These are phyloP conservation scores for Tuctoria greenei DNA, from an alignment of 176 grass and related monocot genomes.

Conservation along the genomic window DNA sequence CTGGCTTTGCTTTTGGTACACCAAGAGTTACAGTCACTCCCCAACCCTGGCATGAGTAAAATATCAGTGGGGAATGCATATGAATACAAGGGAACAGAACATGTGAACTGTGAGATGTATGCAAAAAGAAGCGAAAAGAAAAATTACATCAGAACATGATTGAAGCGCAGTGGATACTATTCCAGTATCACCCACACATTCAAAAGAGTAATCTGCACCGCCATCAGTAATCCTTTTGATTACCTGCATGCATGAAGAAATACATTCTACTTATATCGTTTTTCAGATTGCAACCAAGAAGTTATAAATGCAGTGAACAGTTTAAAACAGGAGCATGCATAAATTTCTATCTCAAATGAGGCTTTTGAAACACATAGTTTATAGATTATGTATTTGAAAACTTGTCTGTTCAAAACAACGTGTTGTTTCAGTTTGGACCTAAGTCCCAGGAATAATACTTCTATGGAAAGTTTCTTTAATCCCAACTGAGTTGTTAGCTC, in stretches of 20 bases:
- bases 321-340: neutral
- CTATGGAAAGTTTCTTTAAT: neutral
- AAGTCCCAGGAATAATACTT: neutral
- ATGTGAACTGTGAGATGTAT: conserved; percentile 23
- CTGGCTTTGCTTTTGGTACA: conserved; percentile 81
- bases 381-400: neutral
- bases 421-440: neutral
- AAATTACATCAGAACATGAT: conserved; percentile 91
- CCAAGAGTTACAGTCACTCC: conserved; percentile 89
- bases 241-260: conserved; percentile 50
- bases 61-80: conserved; percentile 13
- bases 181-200: conserved; percentile 87
- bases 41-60: conserved; percentile 66
- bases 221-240: conserved; percentile 80
- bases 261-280: neutral
- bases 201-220: conserved; percentile 91
- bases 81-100: conserved; percentile 37
- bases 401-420: neutral
- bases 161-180: conserved; percentile 78
- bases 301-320: neutral
- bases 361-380: neutral
- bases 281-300: neutral
- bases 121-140: neutral
- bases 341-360: neutral
- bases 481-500: too few species aligned